Conservation (phyloP, 441 rosid genomes). For the Manihot esculenta region DNA sequence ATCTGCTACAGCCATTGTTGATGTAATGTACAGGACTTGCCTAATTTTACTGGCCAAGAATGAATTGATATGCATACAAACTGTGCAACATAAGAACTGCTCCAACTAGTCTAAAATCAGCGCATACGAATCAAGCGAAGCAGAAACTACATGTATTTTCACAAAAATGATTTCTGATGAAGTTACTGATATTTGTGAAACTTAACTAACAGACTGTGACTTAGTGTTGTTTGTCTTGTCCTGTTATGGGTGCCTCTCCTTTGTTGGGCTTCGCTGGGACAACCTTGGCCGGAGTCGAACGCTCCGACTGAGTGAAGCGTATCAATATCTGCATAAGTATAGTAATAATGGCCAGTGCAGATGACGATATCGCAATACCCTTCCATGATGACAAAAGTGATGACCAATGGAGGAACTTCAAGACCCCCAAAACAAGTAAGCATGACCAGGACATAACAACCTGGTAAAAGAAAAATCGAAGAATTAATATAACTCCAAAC, state of each 20-base stretch:
- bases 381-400: slow-evolving; percentile 82
- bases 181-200: slow-evolving; percentile 21
- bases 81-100: slow-evolving; percentile 5
- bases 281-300: slow-evolving; percentile 82
- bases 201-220: slow-evolving; percentile 19
- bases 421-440: slow-evolving; percentile 50
- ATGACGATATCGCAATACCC: slow-evolving; percentile 62
- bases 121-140: slow-evolving; percentile 8
- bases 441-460: slow-evolving; percentile 75
- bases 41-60: slow-evolving; percentile 19
- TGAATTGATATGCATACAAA: slow-evolving; percentile 26
- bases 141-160: slow-evolving; percentile 17
- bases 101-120: slow-evolving; percentile 8
- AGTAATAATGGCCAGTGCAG: slow-evolving; percentile 59
- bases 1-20: slow-evolving; percentile 14
- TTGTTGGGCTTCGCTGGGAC: slow-evolving; percentile 59
- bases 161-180: slow-evolving; percentile 27
- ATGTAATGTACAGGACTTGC: slow-evolving; percentile 24
- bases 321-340: slow-evolving; percentile 84
- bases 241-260: slow-evolving; percentile 21
- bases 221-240: slow-evolving; percentile 40
- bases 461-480: slow-evolving; percentile 33
- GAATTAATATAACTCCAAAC: not conserved
- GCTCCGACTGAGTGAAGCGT: slow-evolving; percentile 88
- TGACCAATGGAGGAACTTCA: slow-evolving; percentile 82